Percentiles rank a stretch among this genome's conserved stretches.
Evolutionary conservation across 768 basidiomycete species (phyloP).

Genomic region (Amanita inopinata): DNA sequence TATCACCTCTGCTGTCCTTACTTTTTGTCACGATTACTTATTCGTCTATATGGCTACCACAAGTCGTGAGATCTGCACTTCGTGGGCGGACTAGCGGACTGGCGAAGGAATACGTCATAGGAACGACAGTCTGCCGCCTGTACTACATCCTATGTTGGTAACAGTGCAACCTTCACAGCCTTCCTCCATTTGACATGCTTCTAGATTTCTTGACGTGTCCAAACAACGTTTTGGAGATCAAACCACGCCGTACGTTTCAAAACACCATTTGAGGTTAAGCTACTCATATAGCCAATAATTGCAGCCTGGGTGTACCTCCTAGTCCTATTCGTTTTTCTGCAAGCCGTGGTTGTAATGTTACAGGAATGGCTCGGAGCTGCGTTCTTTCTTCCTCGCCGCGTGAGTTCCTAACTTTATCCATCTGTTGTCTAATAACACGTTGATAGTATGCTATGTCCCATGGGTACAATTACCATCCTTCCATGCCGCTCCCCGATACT

Average conservation of each 20-base stretch:
- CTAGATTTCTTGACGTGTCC: slow-evolving; percentile 79
- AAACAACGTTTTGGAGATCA: slow-evolving; percentile 76
- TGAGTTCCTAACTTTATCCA: slow-evolving; percentile 22
- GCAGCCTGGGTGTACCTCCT: slow-evolving; percentile 61
- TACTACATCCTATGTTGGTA: slow-evolving; percentile 67
- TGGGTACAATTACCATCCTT: slow-evolving; percentile 80
- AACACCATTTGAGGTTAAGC: slow-evolving; percentile 1
- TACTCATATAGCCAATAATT: background rate
- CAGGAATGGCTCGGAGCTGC: slow-evolving; percentile 73
- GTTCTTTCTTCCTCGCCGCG: slow-evolving; percentile 73
- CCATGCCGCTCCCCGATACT: slow-evolving; percentile 57
- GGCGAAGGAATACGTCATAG: slow-evolving; percentile 61
- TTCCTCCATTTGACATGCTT: slow-evolving; percentile 6
- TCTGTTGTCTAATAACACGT: background rate
- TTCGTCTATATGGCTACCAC: slow-evolving; percentile 76
- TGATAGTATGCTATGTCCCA: slow-evolving; percentile 5
- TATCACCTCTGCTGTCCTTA: slow-evolving; percentile 57
- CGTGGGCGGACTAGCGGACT: slow-evolving; percentile 66
- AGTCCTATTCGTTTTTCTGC: slow-evolving; percentile 48
- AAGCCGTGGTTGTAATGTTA: slow-evolving; percentile 51
- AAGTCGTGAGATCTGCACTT: slow-evolving; percentile 68
- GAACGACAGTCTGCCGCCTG: slow-evolving; percentile 64
- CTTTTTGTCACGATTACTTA: slow-evolving; percentile 61
- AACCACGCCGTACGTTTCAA: slow-evolving; percentile 49
- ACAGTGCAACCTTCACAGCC: background rate